Evolutionary conservation across 768 basidiomycete species (phyloP).

Genomic region (Sutorius australiensis): DNA sequence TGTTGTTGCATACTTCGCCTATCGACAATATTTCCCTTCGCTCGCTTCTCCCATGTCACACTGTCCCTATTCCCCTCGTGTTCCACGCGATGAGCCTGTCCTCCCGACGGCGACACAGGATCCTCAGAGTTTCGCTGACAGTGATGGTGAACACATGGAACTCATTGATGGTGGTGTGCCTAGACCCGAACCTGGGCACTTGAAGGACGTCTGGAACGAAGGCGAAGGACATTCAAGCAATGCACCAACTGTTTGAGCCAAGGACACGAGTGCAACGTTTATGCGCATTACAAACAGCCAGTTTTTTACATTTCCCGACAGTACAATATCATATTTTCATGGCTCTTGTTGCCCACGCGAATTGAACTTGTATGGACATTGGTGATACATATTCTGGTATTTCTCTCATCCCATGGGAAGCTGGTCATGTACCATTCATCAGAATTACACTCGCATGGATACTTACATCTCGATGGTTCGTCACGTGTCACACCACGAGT

Average conservation of each 20-base stretch:
- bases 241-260: conserved; percentile 11
- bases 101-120: conserved; percentile 39
- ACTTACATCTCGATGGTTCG: not conserved
- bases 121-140: conserved; percentile 11
- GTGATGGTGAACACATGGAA: conserved; percentile 26
- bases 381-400: not conserved
- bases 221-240: conserved; percentile 26
- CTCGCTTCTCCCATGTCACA: conserved; percentile 61
- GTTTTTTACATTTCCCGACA: not conserved
- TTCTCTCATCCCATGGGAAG: not conserved
- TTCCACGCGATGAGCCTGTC: conserved; percentile 39
- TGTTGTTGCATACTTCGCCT: conserved; percentile 65
- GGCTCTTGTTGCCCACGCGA: not conserved
- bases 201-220: conserved; percentile 30
- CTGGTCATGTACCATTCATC: not conserved
- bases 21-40: conserved; percentile 82
- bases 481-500: too few species aligned
- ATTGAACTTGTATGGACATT: not conserved
- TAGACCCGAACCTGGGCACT: conserved; percentile 4
- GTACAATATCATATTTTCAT: not conserved
- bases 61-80: conserved; percentile 68
- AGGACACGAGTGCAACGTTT: not conserved
- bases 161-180: conserved; percentile 18
- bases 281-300: not conserved
- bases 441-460: not conserved